Evolutionary conservation across 441 rosid species (phyloP).

Genomic region (Erodium trifolium): DNA sequence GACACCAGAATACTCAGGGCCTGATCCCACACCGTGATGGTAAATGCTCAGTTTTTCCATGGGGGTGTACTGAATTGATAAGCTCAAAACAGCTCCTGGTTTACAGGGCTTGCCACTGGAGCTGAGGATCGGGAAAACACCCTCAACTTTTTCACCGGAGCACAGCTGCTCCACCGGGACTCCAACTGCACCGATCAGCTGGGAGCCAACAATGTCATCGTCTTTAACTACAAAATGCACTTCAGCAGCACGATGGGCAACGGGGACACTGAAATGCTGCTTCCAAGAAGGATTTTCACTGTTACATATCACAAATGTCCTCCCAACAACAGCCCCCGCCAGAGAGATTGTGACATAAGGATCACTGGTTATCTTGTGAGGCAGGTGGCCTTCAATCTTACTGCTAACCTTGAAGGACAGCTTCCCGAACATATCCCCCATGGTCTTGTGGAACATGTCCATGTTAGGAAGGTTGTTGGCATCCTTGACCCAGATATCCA

Average conservation of each 20-base stretch:
- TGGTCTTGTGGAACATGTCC: conserved; percentile 84
- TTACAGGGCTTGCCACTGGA: conserved; percentile 68
- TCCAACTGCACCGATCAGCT: conserved; percentile 64
- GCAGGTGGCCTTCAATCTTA: conserved; percentile 36
- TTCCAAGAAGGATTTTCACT: conserved; percentile 78
- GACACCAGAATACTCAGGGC: conserved; percentile 79
- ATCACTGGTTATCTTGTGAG: conserved; percentile 49
- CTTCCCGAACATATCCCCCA: conserved; percentile 50
- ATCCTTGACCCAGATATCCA: conserved; percentile 67
- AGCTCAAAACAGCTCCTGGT: conserved; percentile 59
- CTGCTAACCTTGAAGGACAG: conserved; percentile 34
- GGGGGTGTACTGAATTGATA: conserved; percentile 73
- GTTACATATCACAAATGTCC: conserved; percentile 77
- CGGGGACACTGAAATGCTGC: conserved; percentile 82
- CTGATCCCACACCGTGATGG: conserved; percentile 75
- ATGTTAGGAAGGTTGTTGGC: conserved; percentile 88
- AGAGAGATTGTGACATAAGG: conserved; percentile 78
- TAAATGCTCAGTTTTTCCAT: conserved; percentile 54
- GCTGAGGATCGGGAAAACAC: conserved; percentile 49
- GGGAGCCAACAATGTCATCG: conserved; percentile 84
- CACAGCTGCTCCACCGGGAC: conserved; percentile 70
- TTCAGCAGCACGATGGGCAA: conserved; percentile 77
- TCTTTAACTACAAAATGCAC: conserved; percentile 86
- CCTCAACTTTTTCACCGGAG: conserved; percentile 56
- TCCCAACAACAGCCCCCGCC: conserved; percentile 52